A percentile compares a stretch with the other conserved stretches of the same genome.
Conservation (phyloP, 352 stramenopile genomes). For the Aphanomyces euteiches region DNA sequence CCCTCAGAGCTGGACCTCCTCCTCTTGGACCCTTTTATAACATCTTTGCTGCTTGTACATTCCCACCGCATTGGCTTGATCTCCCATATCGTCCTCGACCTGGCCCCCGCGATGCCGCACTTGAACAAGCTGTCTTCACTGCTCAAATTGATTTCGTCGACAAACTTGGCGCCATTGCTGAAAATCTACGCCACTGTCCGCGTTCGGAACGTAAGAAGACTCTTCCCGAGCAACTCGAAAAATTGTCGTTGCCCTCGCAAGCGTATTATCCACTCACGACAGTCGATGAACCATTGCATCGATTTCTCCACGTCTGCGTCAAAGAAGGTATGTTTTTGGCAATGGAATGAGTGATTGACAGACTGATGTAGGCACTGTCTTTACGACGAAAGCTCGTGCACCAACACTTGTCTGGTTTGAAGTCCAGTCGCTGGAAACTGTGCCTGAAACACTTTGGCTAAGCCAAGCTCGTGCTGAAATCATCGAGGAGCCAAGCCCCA, state of each 20-base stretch:
- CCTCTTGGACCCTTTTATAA: conserved; percentile 15
- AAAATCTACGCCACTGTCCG: conserved; percentile 56
- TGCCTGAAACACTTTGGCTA: conserved; percentile 22
- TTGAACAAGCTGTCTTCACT: conserved; percentile 49
- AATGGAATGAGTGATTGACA: neutral
- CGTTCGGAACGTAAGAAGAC: conserved; percentile 57
- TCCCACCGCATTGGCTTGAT: neutral
- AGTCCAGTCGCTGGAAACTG: conserved; percentile 48
- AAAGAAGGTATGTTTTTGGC: conserved; percentile 42
- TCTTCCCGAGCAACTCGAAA: conserved; percentile 54
- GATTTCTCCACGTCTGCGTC: conserved; percentile 57
- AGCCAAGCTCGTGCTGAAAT: neutral
- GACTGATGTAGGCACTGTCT: conserved; percentile 55
- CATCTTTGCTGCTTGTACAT: conserved; percentile 9
- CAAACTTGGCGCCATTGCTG: conserved; percentile 70
- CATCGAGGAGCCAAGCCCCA: neutral
- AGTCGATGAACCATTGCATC: conserved; percentile 57
- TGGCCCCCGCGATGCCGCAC: neutral
- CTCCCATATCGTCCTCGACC: neutral
- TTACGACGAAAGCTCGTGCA: conserved; percentile 80
- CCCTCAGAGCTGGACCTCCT: neutral
- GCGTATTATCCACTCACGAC: conserved; percentile 68
- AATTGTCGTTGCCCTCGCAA: conserved; percentile 50
- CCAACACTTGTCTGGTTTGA: conserved; percentile 84
- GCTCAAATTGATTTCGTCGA: conserved; percentile 70